phyloP scores from a whole-genome alignment of 257 asterid genomes.

The Pogostemon cablin region DNA sequence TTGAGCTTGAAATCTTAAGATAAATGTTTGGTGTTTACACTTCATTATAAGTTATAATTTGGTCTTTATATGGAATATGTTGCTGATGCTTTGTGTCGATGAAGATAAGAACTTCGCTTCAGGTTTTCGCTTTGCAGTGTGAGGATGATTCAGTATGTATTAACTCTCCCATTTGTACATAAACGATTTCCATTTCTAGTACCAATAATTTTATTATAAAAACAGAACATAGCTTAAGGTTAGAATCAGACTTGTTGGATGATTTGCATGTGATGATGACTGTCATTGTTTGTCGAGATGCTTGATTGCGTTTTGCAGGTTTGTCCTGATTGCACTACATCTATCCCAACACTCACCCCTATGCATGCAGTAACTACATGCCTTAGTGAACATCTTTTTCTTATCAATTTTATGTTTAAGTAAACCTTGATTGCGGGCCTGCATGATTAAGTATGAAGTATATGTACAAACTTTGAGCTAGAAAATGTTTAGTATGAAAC shows the following conservation, averaged over 20 bases:
- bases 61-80: background rate
- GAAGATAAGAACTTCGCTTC: conserved; percentile 96
- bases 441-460: too few relatives aligned
- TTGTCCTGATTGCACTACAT: conserved; percentile 17
- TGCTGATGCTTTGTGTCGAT: conserved; percentile 30
- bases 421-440: too few relatives aligned
- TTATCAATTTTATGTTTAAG: too few relatives aligned
- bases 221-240: conserved; percentile 61
- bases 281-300: conserved; percentile 88
- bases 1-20: conserved; percentile 23
- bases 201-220: conserved; percentile 25
- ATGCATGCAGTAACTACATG: too few relatives aligned
- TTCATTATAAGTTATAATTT: background rate
- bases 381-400: too few relatives aligned
- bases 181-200: conserved; percentile 26
- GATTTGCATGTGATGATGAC: conserved; percentile 99
- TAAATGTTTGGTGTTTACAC: conserved; percentile 14
- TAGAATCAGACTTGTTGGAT: conserved; percentile 91
- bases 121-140: conserved; percentile 83
- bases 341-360: background rate
- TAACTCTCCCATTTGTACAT: conserved; percentile 25
- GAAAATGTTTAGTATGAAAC: conserved; percentile 71
- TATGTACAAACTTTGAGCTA: conserved; percentile 51
- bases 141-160: conserved; percentile 71
- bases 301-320: conserved; percentile 94